phyloP scores from a whole-genome alignment of 441 rosid species.

The Adansonia rubrostipa region DNA sequence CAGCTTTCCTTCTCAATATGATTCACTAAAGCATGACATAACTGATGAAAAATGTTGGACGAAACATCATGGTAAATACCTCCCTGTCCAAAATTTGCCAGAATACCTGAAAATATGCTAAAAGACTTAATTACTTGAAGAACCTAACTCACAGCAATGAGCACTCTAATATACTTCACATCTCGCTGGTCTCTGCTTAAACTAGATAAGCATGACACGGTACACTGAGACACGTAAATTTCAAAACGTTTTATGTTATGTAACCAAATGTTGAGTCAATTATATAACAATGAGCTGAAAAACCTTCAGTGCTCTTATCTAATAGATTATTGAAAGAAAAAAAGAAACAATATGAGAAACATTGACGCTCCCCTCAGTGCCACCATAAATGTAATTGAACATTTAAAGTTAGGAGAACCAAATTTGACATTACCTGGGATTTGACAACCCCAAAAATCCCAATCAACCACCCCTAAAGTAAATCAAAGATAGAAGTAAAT shows the following conservation, averaged over 20 bases:
- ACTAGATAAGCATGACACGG: too few relatives aligned
- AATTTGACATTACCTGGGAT: neutral
- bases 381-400: neutral
- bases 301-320: neutral
- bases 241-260: too few relatives aligned
- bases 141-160: neutral
- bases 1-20: conserved; percentile 13
- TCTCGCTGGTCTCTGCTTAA: neutral
- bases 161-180: neutral
- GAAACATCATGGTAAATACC: conserved; percentile 23
- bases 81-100: neutral
- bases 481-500: neutral
- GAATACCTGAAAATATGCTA: conserved; percentile 16
- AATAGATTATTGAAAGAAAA: neutral
- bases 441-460: neutral
- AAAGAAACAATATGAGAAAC: neutral
- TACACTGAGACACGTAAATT: too few relatives aligned
- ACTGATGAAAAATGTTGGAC: neutral
- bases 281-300: neutral
- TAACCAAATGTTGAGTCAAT: too few relatives aligned
- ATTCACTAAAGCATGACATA: conserved; percentile 12
- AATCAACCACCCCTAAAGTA: neutral
- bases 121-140: conserved; percentile 1
- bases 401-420: neutral
- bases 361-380: neutral